phyloP scores from a whole-genome alignment of 2,329 filamentous ascomycete genomes.

The Penicillium italicum region DNA sequence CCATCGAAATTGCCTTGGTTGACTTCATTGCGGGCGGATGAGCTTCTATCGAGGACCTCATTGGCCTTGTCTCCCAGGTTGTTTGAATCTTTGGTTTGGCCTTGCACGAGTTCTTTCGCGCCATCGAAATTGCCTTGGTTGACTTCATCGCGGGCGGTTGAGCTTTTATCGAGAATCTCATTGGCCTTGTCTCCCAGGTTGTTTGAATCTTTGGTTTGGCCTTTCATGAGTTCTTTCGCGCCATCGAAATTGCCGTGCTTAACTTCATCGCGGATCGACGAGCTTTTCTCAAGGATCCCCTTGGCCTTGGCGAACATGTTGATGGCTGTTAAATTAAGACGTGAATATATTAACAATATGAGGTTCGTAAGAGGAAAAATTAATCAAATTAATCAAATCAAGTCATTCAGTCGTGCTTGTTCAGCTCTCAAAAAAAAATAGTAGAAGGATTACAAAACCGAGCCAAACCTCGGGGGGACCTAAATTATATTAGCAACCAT shows the following conservation, averaged over 20 bases:
- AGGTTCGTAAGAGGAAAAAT: constrained; percentile 5
- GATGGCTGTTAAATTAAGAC: not conserved
- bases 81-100: constrained; percentile 5
- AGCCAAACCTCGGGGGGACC: not conserved
- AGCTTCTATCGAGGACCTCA: constrained; percentile 6
- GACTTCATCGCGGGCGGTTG: not conserved
- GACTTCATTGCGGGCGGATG: not conserved
- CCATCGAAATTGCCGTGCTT: constrained; percentile 11
- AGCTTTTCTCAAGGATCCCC: constrained; percentile 8
- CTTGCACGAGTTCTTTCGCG: constrained; percentile 12
- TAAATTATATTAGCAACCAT: constrained; percentile 8
- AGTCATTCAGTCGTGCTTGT: constrained; percentile 20
- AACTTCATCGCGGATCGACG: constrained; percentile 9
- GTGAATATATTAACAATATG: not conserved
- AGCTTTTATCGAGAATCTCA: constrained; percentile 5
- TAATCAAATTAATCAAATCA: constrained; percentile 9
- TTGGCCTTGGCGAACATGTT: constrained; percentile 16
- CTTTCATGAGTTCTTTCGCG: constrained; percentile 12
- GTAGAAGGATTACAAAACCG: not conserved
- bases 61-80: constrained; percentile 1
- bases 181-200: constrained; percentile 1
- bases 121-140: constrained; percentile 10
- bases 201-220: constrained; percentile 5
- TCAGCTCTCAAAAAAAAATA: constrained; percentile 8
- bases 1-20: constrained; percentile 9